Evolutionary conservation across 805 yeast genomes (phyloP).

Genomic region (Saccharomycopsis babjevae): DNA sequence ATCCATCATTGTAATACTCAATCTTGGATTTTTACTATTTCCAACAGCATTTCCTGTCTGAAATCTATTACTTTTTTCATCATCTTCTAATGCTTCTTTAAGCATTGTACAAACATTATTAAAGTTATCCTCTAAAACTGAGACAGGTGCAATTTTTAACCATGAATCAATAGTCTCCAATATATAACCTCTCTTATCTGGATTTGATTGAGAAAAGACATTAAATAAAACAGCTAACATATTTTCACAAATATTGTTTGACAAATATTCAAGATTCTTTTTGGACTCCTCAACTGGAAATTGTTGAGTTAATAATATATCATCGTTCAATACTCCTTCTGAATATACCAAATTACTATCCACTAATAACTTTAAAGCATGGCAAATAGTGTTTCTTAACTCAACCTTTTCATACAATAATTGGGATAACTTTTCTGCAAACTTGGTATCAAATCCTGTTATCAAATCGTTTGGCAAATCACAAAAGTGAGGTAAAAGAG

Average conservation of each 20-base stretch:
- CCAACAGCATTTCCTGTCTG: conserved; percentile 25
- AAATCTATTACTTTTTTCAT: conserved; percentile 24
- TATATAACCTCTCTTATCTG: conserved; percentile 75
- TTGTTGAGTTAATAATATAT: conserved; percentile 46
- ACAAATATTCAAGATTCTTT: conserved; percentile 50
- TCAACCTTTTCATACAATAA: conserved; percentile 65
- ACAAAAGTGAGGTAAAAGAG: conserved; percentile 79
- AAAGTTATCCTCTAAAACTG: conserved; percentile 66
- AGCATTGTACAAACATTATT: conserved; percentile 76
- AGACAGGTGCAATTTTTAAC: conserved; percentile 55
- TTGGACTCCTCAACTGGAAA: conserved; percentile 49
- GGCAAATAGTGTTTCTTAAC: conserved; percentile 74
- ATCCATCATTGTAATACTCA: conserved; percentile 84
- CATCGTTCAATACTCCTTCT: conserved; percentile 49
- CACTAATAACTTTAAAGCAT: conserved; percentile 65
- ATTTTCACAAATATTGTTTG: conserved; percentile 55
- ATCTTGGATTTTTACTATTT: conserved; percentile 33
- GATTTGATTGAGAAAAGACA: conserved; percentile 80
- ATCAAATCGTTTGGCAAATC: conserved; percentile 73
- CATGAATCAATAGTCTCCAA: conserved; percentile 80
- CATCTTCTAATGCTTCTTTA: conserved; percentile 59
- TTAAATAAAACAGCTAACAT: conserved; percentile 81
- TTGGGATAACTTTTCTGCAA: conserved; percentile 70
- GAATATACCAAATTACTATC: conserved; percentile 62
- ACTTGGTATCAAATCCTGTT: conserved; percentile 55